Evolutionary conservation across 2,329 filamentous ascomycete genomes (phyloP).

Genomic region (Fusarium sp.): DNA sequence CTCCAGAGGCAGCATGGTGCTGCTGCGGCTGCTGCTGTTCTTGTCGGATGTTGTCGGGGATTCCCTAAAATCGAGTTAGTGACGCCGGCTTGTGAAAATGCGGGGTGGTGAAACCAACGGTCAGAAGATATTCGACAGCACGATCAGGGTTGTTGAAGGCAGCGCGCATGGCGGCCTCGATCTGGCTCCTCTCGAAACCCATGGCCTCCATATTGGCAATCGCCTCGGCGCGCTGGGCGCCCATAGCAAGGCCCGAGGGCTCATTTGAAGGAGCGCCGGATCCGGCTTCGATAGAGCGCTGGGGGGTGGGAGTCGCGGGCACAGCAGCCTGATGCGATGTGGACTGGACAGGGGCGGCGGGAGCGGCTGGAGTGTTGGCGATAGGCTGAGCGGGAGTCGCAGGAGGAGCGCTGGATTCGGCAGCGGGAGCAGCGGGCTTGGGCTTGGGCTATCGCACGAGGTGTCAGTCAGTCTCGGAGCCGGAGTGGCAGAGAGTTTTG

Average conservation of each 20-base stretch:
- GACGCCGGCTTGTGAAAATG: slow-evolving; percentile 2
- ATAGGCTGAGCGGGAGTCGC: slow-evolving; percentile 68
- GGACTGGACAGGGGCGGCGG: slow-evolving; percentile 55
- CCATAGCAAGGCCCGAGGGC: slow-evolving; percentile 87
- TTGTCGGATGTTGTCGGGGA: slow-evolving; percentile 85
- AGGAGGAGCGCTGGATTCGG: slow-evolving; percentile 69
- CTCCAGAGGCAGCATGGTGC: slow-evolving; percentile 50
- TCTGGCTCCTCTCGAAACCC: slow-evolving; percentile 91
- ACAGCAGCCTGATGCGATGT: slow-evolving; percentile 62
- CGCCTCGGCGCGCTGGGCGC: slow-evolving; percentile 82
- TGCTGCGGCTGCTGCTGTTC: slow-evolving; percentile 73
- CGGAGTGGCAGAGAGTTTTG: background rate
- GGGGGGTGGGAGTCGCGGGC: slow-evolving; percentile 67
- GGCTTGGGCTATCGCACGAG: slow-evolving; percentile 59
- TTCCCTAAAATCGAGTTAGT: slow-evolving; percentile 71
- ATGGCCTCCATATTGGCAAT: slow-evolving; percentile 96
- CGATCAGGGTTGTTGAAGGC: slow-evolving; percentile 98
- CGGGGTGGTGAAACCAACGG: slow-evolving; percentile 63
- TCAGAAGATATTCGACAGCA: slow-evolving; percentile 95
- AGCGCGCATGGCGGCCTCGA: slow-evolving; percentile 94
- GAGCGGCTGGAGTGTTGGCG: slow-evolving; percentile 72
- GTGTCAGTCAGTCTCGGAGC: slow-evolving; percentile 24
- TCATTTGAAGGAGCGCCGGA: slow-evolving; percentile 60
- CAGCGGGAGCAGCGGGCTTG: slow-evolving; percentile 73
- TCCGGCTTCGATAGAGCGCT: slow-evolving; percentile 53